phyloP scores from a whole-genome alignment of 1,139 yeast genomes.

The Scheffersomyces parashehatae region DNA sequence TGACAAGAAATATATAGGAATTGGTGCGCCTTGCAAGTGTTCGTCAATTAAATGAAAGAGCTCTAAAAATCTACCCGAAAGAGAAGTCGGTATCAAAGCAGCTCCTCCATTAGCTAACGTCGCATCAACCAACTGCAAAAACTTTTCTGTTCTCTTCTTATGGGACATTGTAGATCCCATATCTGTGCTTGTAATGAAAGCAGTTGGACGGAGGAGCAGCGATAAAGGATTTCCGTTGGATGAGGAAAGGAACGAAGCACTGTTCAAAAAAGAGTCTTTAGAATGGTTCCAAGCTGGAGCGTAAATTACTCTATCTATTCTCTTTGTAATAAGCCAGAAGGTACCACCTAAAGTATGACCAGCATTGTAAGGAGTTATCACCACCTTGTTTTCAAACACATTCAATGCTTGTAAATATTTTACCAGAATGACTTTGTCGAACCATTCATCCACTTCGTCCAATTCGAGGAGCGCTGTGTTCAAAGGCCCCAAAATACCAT shows the following conservation, averaged over 20 bases:
- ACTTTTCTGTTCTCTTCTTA: constrained; percentile 63
- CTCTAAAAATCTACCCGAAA: constrained; percentile 84
- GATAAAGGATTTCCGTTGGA: constrained; percentile 56
- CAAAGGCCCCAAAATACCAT: constrained; percentile 77
- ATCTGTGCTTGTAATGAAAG: constrained; percentile 75
- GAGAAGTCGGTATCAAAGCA: constrained; percentile 77
- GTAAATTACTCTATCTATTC: constrained; percentile 76
- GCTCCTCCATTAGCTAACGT: constrained; percentile 74
- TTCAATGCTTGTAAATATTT: constrained; percentile 81
- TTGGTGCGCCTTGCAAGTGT: constrained; percentile 53
- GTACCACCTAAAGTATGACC: constrained; percentile 96
- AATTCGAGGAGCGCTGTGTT: constrained; percentile 61
- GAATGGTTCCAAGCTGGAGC: constrained; percentile 98
- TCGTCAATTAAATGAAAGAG: constrained; percentile 69
- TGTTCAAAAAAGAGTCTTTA: constrained; percentile 77
- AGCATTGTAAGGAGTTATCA: constrained; percentile 81
- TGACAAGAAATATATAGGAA: constrained; percentile 75
- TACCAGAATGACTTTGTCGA: constrained; percentile 65
- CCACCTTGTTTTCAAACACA: constrained; percentile 58
- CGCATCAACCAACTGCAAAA: constrained; percentile 62
- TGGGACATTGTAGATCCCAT: constrained; percentile 69
- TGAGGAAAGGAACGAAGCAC: constrained; percentile 65
- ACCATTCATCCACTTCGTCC: constrained; percentile 76
- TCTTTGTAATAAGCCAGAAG: constrained; percentile 75
- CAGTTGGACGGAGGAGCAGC: constrained; percentile 75